Percentiles rank a stretch among this genome's conserved stretches.
Conservation (phyloP, 345 rosid genomes). For the Anastatica hierochuntica region DNA sequence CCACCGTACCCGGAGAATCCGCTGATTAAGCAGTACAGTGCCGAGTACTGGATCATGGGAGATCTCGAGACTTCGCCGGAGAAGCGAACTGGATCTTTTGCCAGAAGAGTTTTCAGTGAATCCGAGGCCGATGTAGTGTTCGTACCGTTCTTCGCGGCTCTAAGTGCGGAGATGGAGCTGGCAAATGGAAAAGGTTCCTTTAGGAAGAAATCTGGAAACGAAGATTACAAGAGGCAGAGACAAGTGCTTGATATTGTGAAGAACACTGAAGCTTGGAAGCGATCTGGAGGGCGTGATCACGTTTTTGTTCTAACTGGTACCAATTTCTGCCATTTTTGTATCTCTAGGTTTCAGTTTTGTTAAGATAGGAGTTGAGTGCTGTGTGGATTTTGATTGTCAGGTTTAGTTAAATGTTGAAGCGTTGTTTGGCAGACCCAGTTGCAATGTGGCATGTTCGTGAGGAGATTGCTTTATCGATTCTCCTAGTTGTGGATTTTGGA, state of each 20-base stretch:
- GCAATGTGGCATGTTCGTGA: slow-evolving; percentile 95
- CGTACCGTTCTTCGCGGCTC: slow-evolving; percentile 78
- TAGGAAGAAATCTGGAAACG: slow-evolving; percentile 58
- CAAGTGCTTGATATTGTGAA: slow-evolving; percentile 49
- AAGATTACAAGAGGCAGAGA: slow-evolving; percentile 71
- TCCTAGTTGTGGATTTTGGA: slow-evolving; percentile 95
- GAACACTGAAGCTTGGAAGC: slow-evolving; percentile 64
- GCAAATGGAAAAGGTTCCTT: slow-evolving; percentile 60
- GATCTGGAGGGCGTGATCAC: slow-evolving; percentile 78
- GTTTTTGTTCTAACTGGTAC: slow-evolving; percentile 89
- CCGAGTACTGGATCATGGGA: slow-evolving; percentile 90
- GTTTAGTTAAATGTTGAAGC: slow-evolving; percentile 73
- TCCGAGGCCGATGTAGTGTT: slow-evolving; percentile 71
- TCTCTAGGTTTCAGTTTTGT: no score
- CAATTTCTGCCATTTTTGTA: neutral
- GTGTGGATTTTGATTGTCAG: slow-evolving; percentile 45
- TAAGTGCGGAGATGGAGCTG: slow-evolving; percentile 89
- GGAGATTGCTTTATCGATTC: slow-evolving; percentile 72
- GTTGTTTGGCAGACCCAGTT: slow-evolving; percentile 98
- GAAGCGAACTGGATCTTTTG: slow-evolving; percentile 40
- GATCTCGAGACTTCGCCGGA: slow-evolving; percentile 66
- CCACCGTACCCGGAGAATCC: slow-evolving; percentile 77
- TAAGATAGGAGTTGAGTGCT: no score
- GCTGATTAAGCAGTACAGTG: slow-evolving; percentile 87
- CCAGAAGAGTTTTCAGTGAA: slow-evolving; percentile 44